Conservation (phyloP, 495 filamentous ascomycete species). For the Aspergillus coremiiformis region DNA sequence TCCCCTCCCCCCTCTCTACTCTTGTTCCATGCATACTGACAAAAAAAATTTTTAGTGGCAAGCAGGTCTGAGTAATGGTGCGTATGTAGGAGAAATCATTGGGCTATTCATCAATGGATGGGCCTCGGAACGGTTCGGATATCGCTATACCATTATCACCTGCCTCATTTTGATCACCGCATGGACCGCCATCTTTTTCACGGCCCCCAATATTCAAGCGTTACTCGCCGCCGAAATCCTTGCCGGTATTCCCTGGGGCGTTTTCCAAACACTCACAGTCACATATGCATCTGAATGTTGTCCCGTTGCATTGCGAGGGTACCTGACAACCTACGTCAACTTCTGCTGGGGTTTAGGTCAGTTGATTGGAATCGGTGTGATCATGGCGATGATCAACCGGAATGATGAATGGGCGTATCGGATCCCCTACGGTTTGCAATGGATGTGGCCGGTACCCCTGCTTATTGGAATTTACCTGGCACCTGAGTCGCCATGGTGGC, state of each 20-base stretch:
- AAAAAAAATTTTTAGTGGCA: conserved; percentile 50
- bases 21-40: background rate
- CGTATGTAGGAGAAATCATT: conserved; percentile 61
- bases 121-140: conserved; percentile 69
- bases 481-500: conserved; percentile 78
- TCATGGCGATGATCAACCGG: conserved; percentile 54
- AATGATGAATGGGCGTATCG: conserved; percentile 59
- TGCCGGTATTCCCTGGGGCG: conserved; percentile 73
- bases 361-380: conserved; percentile 65
- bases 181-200: conserved; percentile 73
- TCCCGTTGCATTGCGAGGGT: conserved; percentile 63
- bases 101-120: conserved; percentile 70
- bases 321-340: conserved; percentile 75
- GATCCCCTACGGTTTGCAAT: conserved; percentile 67
- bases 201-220: conserved; percentile 58
- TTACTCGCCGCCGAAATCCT: conserved; percentile 69
- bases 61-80: conserved; percentile 65
- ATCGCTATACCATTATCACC: conserved; percentile 62
- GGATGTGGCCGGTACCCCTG: conserved; percentile 78
- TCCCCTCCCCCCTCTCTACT: no score
- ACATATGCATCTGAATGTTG: conserved; percentile 78
- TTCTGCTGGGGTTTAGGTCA: conserved; percentile 78
- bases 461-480: conserved; percentile 63
- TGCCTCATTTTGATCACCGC: conserved; percentile 58
- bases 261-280: conserved; percentile 73